Evolutionary conservation across 495 filamentous ascomycete genomes (phyloP), one percentile per base, ranked within the genome.

Genomic region (Oidiodendron maius): DNA sequence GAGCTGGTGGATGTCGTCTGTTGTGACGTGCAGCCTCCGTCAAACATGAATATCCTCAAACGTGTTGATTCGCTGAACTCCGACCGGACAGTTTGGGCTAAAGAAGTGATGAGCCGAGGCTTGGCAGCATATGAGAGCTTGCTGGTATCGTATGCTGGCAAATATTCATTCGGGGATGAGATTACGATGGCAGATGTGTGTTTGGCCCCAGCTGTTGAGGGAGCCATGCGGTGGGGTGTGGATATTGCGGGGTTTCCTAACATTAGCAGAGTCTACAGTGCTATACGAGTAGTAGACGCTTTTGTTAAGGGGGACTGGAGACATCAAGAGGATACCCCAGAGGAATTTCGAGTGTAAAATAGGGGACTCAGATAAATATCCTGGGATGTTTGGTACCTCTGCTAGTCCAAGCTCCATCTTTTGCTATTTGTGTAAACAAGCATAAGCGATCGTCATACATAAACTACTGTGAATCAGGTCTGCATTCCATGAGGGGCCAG

Each of bases 141-240:
- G 15, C 38, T 49, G 18, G 47, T 44, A 10, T 16, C 40, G 0
- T 60, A 61, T 11, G 71, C 68, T 15, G 72, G 74, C 17, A 48
- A 38, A 38, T 78, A 71, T 49, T 73, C 68, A 36, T 69, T 77
- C 23, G 75, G 74, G 0, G 74, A 80, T 62, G 37, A 53, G 38
- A 61, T 78, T 9, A 71, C 67, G 0, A 40, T 76, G 44, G 76
- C 76, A 36, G 76, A 80, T 67, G 61, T 77, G n/a, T 69, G 65
- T 44, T 57, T 80, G 39, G 57, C 73, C 37, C 75, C 73, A 22
- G 72, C 72, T 23, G 69, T 70, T 17, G 76, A 71, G 69, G 69
- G 66, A 1, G 74, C 75, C 13, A 56, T 74, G 62, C 51, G 72
- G 34, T 69, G 63, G 9, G 71, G 69, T 8, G 67, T 80, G 16